These are phyloP conservation scores for Yamadazyma spencermartinsiae DNA, from an alignment of 1,139 yeast genomes.

Conservation along the genomic window DNA sequence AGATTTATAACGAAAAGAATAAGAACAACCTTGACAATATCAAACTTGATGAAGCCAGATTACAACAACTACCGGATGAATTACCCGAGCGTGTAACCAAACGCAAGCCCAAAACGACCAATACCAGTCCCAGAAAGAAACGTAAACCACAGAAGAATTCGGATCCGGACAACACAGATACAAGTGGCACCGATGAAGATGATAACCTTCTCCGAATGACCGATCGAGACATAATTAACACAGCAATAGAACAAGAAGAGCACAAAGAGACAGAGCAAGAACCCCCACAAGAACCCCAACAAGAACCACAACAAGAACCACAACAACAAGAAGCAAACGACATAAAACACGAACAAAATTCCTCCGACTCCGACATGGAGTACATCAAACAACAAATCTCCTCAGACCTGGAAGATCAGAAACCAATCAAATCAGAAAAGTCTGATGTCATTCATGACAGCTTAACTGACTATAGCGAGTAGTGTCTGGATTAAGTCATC, in stretches of 20 bases:
- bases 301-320: not conserved
- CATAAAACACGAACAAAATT: not conserved
- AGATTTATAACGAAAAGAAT: constrained; percentile 19
- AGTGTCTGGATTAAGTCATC: constrained; percentile 6
- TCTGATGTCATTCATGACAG: not conserved
- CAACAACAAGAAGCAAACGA: not conserved
- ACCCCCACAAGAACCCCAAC: no score
- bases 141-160: constrained; percentile 1
- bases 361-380: constrained; percentile 1
- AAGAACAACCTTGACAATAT: constrained; percentile 21
- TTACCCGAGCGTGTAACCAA: constrained; percentile 19
- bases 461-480: constrained; percentile 2
- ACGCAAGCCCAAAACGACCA: constrained; percentile 4
- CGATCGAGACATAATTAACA: constrained; percentile 1
- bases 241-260: not conserved
- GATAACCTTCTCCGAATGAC: constrained; percentile 4
- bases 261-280: not conserved
- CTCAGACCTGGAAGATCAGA: not conserved
- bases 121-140: constrained; percentile 3
- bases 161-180: no score
- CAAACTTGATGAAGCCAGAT: constrained; percentile 15
- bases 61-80: constrained; percentile 19
- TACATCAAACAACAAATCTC: not conserved
- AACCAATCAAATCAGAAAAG: not conserved
- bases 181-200: constrained; percentile 8